Base-by-base conservation (phyloP, 2,329 filamentous ascomycete genomes). In the Rutstroemia sp. region DNA sequence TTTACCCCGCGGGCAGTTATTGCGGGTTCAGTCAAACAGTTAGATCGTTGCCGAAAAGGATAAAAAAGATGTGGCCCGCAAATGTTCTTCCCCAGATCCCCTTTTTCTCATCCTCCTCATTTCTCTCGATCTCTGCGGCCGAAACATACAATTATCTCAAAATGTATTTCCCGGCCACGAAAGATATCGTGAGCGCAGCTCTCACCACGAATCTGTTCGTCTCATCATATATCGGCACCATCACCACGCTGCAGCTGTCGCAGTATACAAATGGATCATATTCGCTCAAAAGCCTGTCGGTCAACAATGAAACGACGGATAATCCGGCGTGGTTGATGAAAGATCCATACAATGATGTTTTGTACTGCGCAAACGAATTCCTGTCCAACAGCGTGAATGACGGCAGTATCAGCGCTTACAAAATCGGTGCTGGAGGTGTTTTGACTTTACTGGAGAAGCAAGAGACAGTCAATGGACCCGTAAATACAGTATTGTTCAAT, bases 401-500 rank as follows among this genome's bases (percentile, higher is more conserved):
- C 48, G 64, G 64, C 30, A 59, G 58, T 17, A 57, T 67, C 34
- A 39, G 60, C 1, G 54, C 61, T 3, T 66, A 59, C 54, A 63
- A 63, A 30, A 71, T 72, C 17, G 69, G 64, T 25, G 44, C 58
- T 3, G 67, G 75, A 57, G 76, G 76, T 2, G 68, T 60, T 1
- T 66, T 80, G 58, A 67, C 67, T 16, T 64, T 65, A 57, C 63
- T 79, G 14, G 67, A 69, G 70, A 38, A 58, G 61, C 37, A 75
- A 71, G 3, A 60, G 69, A 51, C 77, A 10, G 75, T 79, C 41
- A 54, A 30, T 52, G 63, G 65, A 6, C 61, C 64, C 1, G 65
- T 67, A 9, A 74, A 70, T 57, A 69, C 71, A 17, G 69, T 71
- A 4, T 58, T 76, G 14, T 80, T 75, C 57, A 77, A 77, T 46